Evolutionary conservation across 192 early-diverging fungal genomes (phyloP), one percentile per base, ranked within the genome.

Genomic region (Rhizophagus clarus): DNA sequence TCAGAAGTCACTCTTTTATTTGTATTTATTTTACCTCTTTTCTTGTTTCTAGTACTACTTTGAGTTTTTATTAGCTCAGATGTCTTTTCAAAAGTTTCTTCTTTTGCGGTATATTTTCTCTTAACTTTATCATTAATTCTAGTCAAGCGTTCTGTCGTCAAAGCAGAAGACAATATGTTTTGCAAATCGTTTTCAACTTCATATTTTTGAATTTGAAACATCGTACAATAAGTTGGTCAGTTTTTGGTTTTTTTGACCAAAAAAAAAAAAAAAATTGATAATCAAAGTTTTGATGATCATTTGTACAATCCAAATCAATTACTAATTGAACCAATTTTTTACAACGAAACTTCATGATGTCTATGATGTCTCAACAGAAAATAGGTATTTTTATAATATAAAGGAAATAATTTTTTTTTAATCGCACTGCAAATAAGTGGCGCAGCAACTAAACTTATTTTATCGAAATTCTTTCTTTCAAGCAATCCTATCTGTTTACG

Each of bases 401-500:
- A 28, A 63, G 20, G 31, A 17, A 3, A 49, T 47, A 47, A 11
- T 29, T 73, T 73, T 14, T 72, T 51, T 15, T 66, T 31, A 28
- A 26, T 66, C 29, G 15, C 5, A 64, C 11, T n/a, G 62, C 24
- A 66, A 64, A 66, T 31, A 66, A 66, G 12, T 29, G 63, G 10
- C 29, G 26, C 26, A 67, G 64, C 17, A 67, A 67, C 1, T 4
- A 15, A 26, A 2, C 8, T 22, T 14, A 11, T 42, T 42, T 29
- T 71, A 40, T 6, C 15, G 15, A 61, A 68, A 29, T 75, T 40
- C 37, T 31, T 20, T 4, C 28, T 31, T 24, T 17, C 37, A 76
- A 91, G 94, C 94, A 77, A 91, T 95, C 67, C 94, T 99, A 40
- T 98, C 98, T 72, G 96, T 99, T 72, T 98, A 96, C 84, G 96